These are phyloP conservation scores for Priceomyces medius DNA, from an alignment of 805 yeast species.

Conservation along the genomic window DNA sequence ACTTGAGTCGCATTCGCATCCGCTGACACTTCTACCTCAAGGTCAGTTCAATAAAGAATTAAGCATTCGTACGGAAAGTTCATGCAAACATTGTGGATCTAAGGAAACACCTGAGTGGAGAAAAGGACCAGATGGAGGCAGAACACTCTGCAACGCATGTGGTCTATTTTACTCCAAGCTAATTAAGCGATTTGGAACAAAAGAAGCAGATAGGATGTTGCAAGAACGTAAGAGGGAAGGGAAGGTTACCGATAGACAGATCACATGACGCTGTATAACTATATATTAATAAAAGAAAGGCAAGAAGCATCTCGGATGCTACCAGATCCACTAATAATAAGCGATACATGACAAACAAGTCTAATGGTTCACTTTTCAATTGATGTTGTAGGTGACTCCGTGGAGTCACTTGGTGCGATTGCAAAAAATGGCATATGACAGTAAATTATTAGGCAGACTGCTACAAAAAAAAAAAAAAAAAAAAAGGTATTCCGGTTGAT, in stretches of 20 bases:
- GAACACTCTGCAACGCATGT: slow-evolving; percentile 89
- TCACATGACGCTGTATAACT: slow-evolving; percentile 1
- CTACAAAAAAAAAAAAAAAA: too few species aligned
- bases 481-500: too few species aligned
- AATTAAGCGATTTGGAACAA: slow-evolving; percentile 46
- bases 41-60: slow-evolving; percentile 19
- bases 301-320: too few species aligned
- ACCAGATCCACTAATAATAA: too few species aligned
- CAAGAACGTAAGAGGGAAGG: slow-evolving; percentile 18
- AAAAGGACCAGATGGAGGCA: slow-evolving; percentile 79
- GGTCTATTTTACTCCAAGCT: slow-evolving; percentile 74
- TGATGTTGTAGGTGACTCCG: too few species aligned
- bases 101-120: slow-evolving; percentile 90
- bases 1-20: not conserved
- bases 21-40: not conserved
- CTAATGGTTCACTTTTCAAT: too few species aligned
- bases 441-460: too few species aligned
- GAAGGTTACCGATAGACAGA: slow-evolving; percentile 19
- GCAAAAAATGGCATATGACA: too few species aligned
- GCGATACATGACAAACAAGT: too few species aligned
- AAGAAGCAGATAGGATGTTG: slow-evolving; percentile 41
- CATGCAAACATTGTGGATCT: slow-evolving; percentile 63
- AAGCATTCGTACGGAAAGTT: slow-evolving; percentile 13
- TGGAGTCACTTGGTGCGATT: too few species aligned
- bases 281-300: too few species aligned